These are phyloP conservation scores for Fusarium illudens DNA, from an alignment of 2,329 filamentous ascomycete species.

Conservation along the genomic window DNA sequence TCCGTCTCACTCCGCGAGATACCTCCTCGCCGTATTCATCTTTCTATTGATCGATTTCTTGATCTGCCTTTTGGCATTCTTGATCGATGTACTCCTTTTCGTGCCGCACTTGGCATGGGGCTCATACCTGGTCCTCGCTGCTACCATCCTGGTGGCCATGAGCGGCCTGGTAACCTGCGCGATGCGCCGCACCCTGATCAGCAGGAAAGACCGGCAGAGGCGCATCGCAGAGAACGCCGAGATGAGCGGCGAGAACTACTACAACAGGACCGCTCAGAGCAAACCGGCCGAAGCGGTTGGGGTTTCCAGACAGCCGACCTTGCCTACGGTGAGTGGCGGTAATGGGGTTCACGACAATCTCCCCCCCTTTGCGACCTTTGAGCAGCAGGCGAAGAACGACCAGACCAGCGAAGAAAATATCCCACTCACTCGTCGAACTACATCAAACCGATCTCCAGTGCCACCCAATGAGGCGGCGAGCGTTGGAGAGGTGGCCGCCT, in stretches of 20 bases:
- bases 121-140: constrained; percentile 89
- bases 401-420: constrained; percentile 73
- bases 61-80: constrained; percentile 83
- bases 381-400: constrained; percentile 70
- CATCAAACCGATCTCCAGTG: constrained; percentile 65
- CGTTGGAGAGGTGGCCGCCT: constrained; percentile 46
- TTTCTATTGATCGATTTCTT: constrained; percentile 86
- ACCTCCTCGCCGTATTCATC: constrained; percentile 84
- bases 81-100: constrained; percentile 93
- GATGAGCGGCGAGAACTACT: constrained; percentile 96
- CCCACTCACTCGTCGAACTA: constrained; percentile 72
- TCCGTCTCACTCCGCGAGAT: constrained; percentile 88
- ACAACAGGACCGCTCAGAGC: constrained; percentile 71
- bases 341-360: constrained; percentile 60
- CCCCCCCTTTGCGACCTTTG: constrained; percentile 70
- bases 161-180: constrained; percentile 89
- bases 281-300: constrained; percentile 54
- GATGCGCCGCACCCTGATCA: constrained; percentile 91
- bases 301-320: constrained; percentile 62
- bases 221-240: constrained; percentile 93
- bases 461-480: constrained; percentile 52
- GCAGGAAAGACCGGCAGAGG: constrained; percentile 91
- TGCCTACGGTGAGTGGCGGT: constrained; percentile 65
- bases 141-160: constrained; percentile 83
- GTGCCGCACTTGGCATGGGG: constrained; percentile 95